Evolutionary conservation across 257 asterid genomes (phyloP), one percentile per base, ranked within the genome.

Genomic region (Solanum piurae): DNA sequence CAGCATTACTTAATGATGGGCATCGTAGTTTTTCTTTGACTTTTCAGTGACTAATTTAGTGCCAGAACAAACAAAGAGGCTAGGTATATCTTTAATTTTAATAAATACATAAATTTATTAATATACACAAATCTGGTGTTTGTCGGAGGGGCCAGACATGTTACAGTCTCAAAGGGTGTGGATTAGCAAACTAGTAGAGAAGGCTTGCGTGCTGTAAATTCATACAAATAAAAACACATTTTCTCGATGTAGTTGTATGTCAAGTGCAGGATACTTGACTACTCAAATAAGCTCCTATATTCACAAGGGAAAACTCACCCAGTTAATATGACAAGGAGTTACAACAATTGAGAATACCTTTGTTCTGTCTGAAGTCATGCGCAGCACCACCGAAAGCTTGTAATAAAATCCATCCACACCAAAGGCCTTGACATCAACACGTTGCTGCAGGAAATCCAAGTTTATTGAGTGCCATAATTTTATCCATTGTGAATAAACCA

Each of bases 281-380:
- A 40, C 60, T n/a, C 36, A 76, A 76, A 76, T 12, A 76, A 76
- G 34, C 60, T 38, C 55, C 83, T 76, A n/a, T 23, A 76, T 40
- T 9, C 58, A 38, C 0, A 21, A 4, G 58, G 34, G 83, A 76
- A 76, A 23, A 42, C 83, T 76, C 36, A 49, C 33, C 18, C 58
- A 76, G 44, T 31, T 34, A 82, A 52, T 25, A 82, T 52, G 86
- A 31, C 7, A 82, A 82, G 21, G 44, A 82, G 31, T 82, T 11
- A 3, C 29, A 20, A 46, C 69, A 82, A 52, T 68, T 87, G 44
- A 42, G 44, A 88, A 62, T 93, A 97, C 99, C 99, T 97, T 97
- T 75, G 99, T 97, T 94, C 99, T 93, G 93, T 97, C 99, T 88
- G 99, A 97, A 88, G 98, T 97, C 99, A 97, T 97, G 92, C 92